A percentile compares a stretch with the other conserved stretches of the same genome.
Conservation (phyloP, 768 basidiomycete genomes). For the Suillus subluteus region DNA sequence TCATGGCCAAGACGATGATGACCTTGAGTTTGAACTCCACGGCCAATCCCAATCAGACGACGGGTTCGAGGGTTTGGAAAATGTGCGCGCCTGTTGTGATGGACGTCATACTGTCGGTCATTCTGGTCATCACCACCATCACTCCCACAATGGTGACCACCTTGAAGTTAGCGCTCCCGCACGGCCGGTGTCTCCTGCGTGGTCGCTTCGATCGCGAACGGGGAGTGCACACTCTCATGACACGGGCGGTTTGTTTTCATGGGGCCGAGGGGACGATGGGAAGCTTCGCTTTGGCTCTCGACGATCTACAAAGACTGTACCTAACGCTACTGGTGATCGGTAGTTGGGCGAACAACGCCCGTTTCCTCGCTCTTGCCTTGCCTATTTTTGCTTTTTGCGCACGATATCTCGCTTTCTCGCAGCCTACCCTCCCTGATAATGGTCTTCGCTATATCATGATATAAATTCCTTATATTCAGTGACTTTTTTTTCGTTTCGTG, state of each 20-base stretch:
- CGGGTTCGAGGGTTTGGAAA: constrained; percentile 91
- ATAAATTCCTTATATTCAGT: constrained; percentile 19
- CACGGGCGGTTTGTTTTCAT: constrained; percentile 69
- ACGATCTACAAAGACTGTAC: constrained; percentile 51
- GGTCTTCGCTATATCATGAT: constrained; percentile 23
- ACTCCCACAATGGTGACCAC: constrained; percentile 49
- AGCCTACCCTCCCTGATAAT: constrained; percentile 39
- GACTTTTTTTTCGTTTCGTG: constrained; percentile 24
- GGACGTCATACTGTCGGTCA: constrained; percentile 85
- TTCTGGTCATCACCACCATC: constrained; percentile 60
- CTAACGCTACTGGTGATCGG: constrained; percentile 30
- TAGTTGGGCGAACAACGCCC: constrained; percentile 16
- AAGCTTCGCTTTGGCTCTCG: constrained; percentile 78
- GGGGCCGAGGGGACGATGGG: constrained; percentile 63
- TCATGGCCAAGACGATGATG: constrained; percentile 54
- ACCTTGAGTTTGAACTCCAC: constrained; percentile 83
- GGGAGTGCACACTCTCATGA: constrained; percentile 77
- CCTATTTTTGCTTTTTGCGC: constrained; percentile 6
- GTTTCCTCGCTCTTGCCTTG: constrained; percentile 7
- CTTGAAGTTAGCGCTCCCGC: constrained; percentile 51
- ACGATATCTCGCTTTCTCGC: constrained; percentile 24
- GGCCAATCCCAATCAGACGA: constrained; percentile 73
- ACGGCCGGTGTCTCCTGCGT: constrained; percentile 79
- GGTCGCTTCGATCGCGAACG: constrained; percentile 82
- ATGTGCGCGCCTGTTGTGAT: constrained; percentile 91